Evolutionary conservation across 2,329 filamentous ascomycete species (phyloP).

Genomic region (Paecilomyces formosus): DNA sequence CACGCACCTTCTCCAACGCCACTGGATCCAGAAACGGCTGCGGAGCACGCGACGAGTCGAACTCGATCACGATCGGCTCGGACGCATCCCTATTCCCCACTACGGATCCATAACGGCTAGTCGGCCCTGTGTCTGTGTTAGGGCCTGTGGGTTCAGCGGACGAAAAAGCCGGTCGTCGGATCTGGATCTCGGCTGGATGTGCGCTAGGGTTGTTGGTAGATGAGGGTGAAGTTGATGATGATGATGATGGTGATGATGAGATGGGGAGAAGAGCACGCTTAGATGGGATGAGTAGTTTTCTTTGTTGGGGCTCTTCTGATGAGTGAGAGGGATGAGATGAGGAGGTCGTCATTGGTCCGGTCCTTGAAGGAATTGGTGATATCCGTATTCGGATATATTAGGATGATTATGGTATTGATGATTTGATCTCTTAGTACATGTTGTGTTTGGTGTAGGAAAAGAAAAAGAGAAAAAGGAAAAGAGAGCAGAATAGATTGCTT

Average conservation of each 20-base stretch:
- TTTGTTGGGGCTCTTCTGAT: not conserved
- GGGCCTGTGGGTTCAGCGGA: constrained; percentile 1
- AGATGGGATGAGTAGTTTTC: constrained; percentile 16
- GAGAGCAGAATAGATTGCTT: too few relatives aligned
- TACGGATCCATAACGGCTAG: constrained; percentile 2
- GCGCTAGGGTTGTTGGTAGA: constrained; percentile 16
- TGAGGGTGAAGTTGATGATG: not conserved
- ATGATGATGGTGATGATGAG: not conserved
- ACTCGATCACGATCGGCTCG: constrained; percentile 14
- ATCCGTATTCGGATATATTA: too few relatives aligned
- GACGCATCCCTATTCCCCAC: constrained; percentile 30
- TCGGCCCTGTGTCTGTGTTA: not conserved
- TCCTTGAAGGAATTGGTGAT: too few relatives aligned
- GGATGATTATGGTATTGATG: too few relatives aligned
- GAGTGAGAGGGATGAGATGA: not conserved
- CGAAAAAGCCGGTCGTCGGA: constrained; percentile 9
- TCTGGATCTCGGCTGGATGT: constrained; percentile 11
- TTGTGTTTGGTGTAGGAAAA: too few relatives aligned
- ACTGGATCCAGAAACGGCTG: constrained; percentile 34
- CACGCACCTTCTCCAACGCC: constrained; percentile 21
- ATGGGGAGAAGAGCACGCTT: constrained; percentile 17
- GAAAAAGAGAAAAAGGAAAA: too few relatives aligned
- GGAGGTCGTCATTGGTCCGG: too few relatives aligned
- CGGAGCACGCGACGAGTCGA: constrained; percentile 23
- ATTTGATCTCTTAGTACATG: too few relatives aligned